Evolutionary conservation across 2,329 filamentous ascomycete species (phyloP).

Genomic region (Xylariaceae sp.): DNA sequence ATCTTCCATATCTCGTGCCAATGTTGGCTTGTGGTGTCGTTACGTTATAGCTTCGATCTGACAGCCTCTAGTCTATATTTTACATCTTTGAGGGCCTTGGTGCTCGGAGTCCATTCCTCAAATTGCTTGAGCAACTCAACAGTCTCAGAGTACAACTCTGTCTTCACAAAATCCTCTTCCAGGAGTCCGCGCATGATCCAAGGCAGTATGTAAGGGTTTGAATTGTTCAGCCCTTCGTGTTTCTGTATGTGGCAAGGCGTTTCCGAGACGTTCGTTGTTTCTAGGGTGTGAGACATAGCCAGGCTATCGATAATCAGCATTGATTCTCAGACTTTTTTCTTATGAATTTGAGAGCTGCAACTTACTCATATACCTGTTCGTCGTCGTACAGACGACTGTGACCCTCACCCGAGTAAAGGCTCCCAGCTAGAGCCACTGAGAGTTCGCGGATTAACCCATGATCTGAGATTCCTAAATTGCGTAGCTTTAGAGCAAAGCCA

Average conservation of each 20-base stretch:
- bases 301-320: constrained; percentile 40
- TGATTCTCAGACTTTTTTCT: background rate
- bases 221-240: constrained; percentile 46
- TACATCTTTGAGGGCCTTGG: constrained; percentile 90
- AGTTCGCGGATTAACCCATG: constrained; percentile 91
- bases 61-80: constrained; percentile 92
- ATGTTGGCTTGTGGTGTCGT: background rate
- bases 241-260: constrained; percentile 49
- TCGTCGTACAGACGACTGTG: constrained; percentile 94
- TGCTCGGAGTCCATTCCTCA: constrained; percentile 86
- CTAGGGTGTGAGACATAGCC: constrained; percentile 67
- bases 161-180: constrained; percentile 87
- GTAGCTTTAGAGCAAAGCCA: constrained; percentile 87
- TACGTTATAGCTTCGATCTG: constrained; percentile 66
- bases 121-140: constrained; percentile 79
- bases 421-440: constrained; percentile 82
- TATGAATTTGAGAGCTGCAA: constrained; percentile 19
- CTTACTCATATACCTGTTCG: constrained; percentile 72
- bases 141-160: constrained; percentile 72
- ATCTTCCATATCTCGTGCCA: too few species aligned
- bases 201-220: constrained; percentile 86
- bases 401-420: constrained; percentile 85
- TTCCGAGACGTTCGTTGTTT: constrained; percentile 58
- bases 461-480: constrained; percentile 88
- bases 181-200: constrained; percentile 94